Conservation (phyloP, 1,139 yeast species). For the Keqinozyma sinolaborantium region DNA sequence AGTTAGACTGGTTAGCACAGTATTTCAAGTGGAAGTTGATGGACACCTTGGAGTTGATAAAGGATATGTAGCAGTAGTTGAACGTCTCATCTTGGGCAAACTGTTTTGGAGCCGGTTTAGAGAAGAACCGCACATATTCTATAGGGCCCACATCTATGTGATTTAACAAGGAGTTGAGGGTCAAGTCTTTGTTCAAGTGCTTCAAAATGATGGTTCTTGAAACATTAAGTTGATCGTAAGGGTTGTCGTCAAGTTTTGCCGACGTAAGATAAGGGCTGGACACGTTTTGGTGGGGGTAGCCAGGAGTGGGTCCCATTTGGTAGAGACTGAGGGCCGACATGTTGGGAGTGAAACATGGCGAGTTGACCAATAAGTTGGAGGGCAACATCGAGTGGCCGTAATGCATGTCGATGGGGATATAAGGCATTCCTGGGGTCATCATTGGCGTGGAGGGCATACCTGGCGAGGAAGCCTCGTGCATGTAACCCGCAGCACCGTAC, state of each 20-base stretch:
- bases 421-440: slow-evolving; percentile 4
- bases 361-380: slow-evolving; percentile 60
- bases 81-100: slow-evolving; percentile 19
- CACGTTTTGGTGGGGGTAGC: not conserved
- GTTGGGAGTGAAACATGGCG: slow-evolving; percentile 54
- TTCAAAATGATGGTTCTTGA: slow-evolving; percentile 38
- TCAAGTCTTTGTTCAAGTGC: slow-evolving; percentile 24
- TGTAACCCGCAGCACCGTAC: not conserved
- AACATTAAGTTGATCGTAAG: slow-evolving; percentile 30
- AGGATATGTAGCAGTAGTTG: slow-evolving; percentile 37
- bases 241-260: slow-evolving; percentile 8
- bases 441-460: slow-evolving; percentile 5
- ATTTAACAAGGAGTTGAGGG: slow-evolving; percentile 29
- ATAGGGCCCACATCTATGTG: slow-evolving; percentile 42
- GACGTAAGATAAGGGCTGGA: not conserved
- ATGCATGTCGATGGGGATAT: slow-evolving; percentile 48
- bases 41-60: slow-evolving; percentile 34
- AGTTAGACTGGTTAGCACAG: slow-evolving; percentile 22
- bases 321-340: not conserved
- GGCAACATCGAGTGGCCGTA: slow-evolving; percentile 69
- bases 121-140: slow-evolving; percentile 36
- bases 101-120: slow-evolving; percentile 24
- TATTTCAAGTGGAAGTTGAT: slow-evolving; percentile 33
- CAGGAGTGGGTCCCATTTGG: slow-evolving; percentile 14
- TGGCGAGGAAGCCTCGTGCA: not conserved